Evolutionary conservation across 148 eudicot genomes (phyloP).

Genomic region (Nyssa sinensis): DNA sequence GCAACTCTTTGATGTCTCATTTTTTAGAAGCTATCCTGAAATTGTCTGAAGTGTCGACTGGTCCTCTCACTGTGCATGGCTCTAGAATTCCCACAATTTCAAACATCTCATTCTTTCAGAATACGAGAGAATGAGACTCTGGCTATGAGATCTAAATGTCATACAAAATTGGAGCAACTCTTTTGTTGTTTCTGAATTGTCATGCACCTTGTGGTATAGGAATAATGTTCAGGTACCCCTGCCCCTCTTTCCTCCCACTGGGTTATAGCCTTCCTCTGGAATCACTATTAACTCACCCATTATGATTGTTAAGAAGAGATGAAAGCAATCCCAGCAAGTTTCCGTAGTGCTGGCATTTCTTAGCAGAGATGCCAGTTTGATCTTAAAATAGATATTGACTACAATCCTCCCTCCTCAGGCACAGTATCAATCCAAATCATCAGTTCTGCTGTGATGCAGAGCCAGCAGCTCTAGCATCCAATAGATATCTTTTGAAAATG

Average conservation of each 20-base stretch:
- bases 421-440: slow-evolving; percentile 7
- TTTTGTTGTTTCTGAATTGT: not conserved
- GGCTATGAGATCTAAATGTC: not conserved
- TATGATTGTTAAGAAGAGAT: not conserved
- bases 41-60: too few relatives aligned
- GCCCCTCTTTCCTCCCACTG: not conserved
- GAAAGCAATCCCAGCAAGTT: not conserved
- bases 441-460: slow-evolving; percentile 14
- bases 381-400: not conserved
- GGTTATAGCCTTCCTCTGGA: not conserved
- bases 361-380: not conserved
- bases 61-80: not conserved
- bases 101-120: not conserved
- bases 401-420: not conserved
- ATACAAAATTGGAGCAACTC: not conserved
- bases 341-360: not conserved
- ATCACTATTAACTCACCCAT: not conserved
- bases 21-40: not conserved
- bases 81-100: not conserved
- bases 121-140: not conserved
- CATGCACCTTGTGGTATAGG: not conserved
- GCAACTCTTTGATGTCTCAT: not conserved
- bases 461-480: slow-evolving; percentile 26
- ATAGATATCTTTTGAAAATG: slow-evolving; percentile 15
- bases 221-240: not conserved